phyloP scores from a whole-genome alignment of 1,284 basidiomycete species.

The Singerocomus rubriflavus region DNA sequence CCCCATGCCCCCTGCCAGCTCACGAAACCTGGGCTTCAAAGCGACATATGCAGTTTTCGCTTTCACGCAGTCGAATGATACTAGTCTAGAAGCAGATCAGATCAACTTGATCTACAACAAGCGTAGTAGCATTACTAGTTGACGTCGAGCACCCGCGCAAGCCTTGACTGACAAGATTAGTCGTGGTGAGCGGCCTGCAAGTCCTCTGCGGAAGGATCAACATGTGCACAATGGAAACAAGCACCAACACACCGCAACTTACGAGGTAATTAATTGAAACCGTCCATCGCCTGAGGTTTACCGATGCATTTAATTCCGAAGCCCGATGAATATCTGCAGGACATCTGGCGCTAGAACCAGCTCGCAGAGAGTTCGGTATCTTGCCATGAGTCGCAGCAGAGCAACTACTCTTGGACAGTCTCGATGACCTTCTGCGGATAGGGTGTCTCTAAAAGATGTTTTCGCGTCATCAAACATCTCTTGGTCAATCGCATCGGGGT shows the following conservation, averaged over 20 bases:
- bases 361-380: conserved; percentile 12
- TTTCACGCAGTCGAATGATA: conserved; percentile 1
- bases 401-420: conserved; percentile 24
- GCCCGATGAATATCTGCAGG: neutral
- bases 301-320: conserved; percentile 1
- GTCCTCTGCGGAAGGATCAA: conserved; percentile 12
- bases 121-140: neutral
- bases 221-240: neutral
- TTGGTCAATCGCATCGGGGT: neutral
- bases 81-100: neutral
- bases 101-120: neutral
- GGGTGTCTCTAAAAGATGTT: conserved; percentile 10
- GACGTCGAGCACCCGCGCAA: neutral
- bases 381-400: conserved; percentile 20
- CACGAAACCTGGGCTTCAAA: conserved; percentile 1
- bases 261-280: conserved; percentile 17
- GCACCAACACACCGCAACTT: conserved; percentile 17
- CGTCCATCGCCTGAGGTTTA: conserved; percentile 22
- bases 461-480: conserved; percentile 8
- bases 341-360: conserved; percentile 16
- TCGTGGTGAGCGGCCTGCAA: neutral
- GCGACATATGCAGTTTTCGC: neutral
- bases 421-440: conserved; percentile 11
- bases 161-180: neutral
- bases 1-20: neutral